These are phyloP conservation scores for Circinella minor DNA, from an alignment of 371 early-diverging fungal genomes.

Conservation along the genomic window DNA sequence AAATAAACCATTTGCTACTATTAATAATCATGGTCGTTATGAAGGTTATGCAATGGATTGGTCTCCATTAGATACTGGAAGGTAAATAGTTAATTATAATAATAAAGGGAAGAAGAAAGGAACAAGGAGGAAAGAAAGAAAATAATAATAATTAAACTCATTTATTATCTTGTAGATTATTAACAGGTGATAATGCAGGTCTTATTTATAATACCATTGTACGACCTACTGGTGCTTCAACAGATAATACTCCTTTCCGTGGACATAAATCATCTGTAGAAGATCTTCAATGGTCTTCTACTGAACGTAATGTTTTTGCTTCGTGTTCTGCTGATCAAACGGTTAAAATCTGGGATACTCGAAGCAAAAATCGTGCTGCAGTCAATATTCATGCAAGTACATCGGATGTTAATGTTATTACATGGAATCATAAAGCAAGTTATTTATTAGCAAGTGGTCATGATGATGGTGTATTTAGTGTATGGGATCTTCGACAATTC, in stretches of 20 bases:
- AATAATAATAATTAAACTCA: neutral
- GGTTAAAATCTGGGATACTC: constrained; percentile 94
- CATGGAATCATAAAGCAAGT: constrained; percentile 85
- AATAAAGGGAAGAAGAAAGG: neutral
- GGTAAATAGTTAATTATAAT: constrained; percentile 28
- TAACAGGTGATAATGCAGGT: constrained; percentile 87
- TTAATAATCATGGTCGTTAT: constrained; percentile 76
- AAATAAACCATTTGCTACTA: constrained; percentile 76
- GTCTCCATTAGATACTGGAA: constrained; percentile 72
- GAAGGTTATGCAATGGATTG: constrained; percentile 98
- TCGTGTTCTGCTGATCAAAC: constrained; percentile 90
- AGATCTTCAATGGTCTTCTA: constrained; percentile 96
- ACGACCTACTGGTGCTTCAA: constrained; percentile 60
- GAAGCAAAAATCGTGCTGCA: constrained; percentile 75
- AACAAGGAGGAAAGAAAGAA: neutral
- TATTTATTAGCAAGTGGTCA: constrained; percentile 92
- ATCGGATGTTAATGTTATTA: constrained; percentile 94
- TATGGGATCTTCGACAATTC: constrained; percentile 95
- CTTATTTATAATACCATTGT: constrained; percentile 83
- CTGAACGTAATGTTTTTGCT: constrained; percentile 90
- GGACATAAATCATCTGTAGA: constrained; percentile 91
- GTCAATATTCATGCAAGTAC: constrained; percentile 84
- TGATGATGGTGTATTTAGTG: constrained; percentile 92
- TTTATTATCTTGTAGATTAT: constrained; percentile 50
- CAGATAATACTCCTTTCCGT: constrained; percentile 77